Percentiles rank a stretch among this genome's conserved stretches.
Conservation (phyloP, 176 grass and related monocot genomes). For the Bothriochloa decipiens region DNA sequence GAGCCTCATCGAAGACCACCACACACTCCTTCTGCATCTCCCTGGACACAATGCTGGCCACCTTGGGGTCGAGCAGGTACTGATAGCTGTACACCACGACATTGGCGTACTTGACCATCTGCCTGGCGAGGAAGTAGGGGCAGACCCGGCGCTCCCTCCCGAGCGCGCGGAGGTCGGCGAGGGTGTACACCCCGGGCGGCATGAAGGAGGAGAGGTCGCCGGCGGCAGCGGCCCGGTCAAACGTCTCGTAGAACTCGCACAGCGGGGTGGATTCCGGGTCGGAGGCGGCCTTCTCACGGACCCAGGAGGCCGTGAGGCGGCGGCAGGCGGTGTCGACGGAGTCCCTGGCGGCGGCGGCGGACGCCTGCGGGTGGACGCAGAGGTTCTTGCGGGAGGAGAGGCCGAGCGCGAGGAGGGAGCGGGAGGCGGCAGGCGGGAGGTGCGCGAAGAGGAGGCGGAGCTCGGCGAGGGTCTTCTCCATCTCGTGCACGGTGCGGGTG, state of each 20-base stretch:
- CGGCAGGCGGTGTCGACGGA: constrained; percentile 94
- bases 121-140: constrained; percentile 91
- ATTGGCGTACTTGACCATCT: constrained; percentile 88
- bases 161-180: constrained; percentile 69
- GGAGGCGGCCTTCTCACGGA: constrained; percentile 65
- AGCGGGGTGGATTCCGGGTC: constrained; percentile 53
- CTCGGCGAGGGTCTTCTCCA: constrained; percentile 94
- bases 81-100: constrained; percentile 97
- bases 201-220: constrained; percentile 64
- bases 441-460: constrained; percentile 74
- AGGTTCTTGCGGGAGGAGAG: constrained; percentile 69
- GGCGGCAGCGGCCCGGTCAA: constrained; percentile 62
- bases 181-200: constrained; percentile 80
- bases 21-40: constrained; percentile 99
- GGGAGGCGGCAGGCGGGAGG: constrained; percentile 48
- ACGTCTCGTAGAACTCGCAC: constrained; percentile 82
- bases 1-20: constrained; percentile 90
- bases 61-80: constrained; percentile 93
- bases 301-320: constrained; percentile 87
- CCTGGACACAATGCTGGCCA: constrained; percentile 78
- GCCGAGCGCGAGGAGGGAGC: constrained; percentile 64
- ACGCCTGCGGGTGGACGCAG: constrained; percentile 74
- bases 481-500: constrained; percentile 98
- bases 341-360: constrained; percentile 70
- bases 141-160: constrained; percentile 75